Evolutionary conservation across 257 asterid species (phyloP).

Genomic region (Forsythia suspensa): DNA sequence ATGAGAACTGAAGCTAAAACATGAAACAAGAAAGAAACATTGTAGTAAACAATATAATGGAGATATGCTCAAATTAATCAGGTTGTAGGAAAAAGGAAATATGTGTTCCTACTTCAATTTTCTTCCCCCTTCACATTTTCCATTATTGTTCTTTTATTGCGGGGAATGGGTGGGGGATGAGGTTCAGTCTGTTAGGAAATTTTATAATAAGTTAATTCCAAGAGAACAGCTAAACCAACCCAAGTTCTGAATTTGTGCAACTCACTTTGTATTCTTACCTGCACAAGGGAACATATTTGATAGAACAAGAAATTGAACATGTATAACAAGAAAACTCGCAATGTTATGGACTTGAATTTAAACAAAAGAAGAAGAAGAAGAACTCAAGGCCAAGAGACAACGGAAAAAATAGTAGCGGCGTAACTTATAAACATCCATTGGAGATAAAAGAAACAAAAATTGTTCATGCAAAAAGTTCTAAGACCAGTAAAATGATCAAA

Average conservation of each 20-base stretch:
- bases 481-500: not conserved
- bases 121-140: not conserved
- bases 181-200: too few relatives aligned
- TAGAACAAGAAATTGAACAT: not conserved
- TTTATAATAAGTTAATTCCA: not conserved
- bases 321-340: not conserved
- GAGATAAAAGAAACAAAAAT: not conserved
- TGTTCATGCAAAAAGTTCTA: not conserved
- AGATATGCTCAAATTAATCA: not conserved
- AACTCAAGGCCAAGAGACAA: not conserved
- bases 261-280: not conserved
- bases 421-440: not conserved
- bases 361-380: too few relatives aligned
- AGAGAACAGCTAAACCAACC: not conserved
- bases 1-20: not conserved
- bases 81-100: not conserved
- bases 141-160: too few relatives aligned
- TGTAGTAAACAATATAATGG: not conserved
- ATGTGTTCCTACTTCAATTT: not conserved
- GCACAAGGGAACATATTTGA: not conserved
- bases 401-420: not conserved
- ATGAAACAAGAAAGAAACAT: not conserved
- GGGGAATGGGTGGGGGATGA: too few relatives aligned
- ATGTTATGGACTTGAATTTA: not conserved
- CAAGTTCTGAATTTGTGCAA: not conserved